phyloP scores from a whole-genome alignment of 805 yeast species.

The Ogataea haglerorum region DNA sequence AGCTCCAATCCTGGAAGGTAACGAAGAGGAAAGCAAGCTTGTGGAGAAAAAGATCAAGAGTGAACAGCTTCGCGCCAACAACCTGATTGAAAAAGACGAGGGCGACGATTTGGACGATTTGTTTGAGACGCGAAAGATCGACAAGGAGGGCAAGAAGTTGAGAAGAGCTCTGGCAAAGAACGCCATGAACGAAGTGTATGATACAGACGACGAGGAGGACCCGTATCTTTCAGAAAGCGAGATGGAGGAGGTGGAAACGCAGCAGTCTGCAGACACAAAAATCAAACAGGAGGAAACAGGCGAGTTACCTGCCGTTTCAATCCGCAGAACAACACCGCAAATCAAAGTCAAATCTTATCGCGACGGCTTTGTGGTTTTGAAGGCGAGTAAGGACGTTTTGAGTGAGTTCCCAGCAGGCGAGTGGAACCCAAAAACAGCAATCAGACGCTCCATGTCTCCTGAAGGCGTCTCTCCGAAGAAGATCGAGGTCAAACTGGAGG shows the following conservation, averaged over 20 bases:
- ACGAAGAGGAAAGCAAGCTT: conserved; percentile 91
- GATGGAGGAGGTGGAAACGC: conserved; percentile 49
- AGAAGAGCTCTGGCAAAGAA: conserved; percentile 79
- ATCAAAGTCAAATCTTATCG: conserved; percentile 40
- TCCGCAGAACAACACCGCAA: conserved; percentile 15
- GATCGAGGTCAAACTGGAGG: conserved; percentile 24
- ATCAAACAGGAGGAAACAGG: conserved; percentile 38
- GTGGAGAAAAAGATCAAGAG: conserved; percentile 79
- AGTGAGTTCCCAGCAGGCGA: conserved; percentile 71
- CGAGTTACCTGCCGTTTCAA: conserved; percentile 10
- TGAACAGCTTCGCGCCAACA: conserved; percentile 81
- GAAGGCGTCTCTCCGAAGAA: conserved; percentile 29
- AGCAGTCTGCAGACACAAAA: conserved; percentile 31
- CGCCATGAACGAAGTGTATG: conserved; percentile 86
- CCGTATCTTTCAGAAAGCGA: conserved; percentile 79
- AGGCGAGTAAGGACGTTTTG: conserved; percentile 59
- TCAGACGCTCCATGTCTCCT: conserved; percentile 26
- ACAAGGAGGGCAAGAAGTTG: conserved; percentile 85
- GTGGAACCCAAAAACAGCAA: conserved; percentile 67
- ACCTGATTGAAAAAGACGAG: conserved; percentile 60
- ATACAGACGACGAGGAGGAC: conserved; percentile 69
- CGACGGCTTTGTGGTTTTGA: conserved; percentile 58
- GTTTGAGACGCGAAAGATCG: conserved; percentile 68
- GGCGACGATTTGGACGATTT: conserved; percentile 67
- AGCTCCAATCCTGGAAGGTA: conserved; percentile 95